phyloP scores from a whole-genome alignment of 2,329 filamentous ascomycete genomes.

The Cytospora schulzeri region DNA sequence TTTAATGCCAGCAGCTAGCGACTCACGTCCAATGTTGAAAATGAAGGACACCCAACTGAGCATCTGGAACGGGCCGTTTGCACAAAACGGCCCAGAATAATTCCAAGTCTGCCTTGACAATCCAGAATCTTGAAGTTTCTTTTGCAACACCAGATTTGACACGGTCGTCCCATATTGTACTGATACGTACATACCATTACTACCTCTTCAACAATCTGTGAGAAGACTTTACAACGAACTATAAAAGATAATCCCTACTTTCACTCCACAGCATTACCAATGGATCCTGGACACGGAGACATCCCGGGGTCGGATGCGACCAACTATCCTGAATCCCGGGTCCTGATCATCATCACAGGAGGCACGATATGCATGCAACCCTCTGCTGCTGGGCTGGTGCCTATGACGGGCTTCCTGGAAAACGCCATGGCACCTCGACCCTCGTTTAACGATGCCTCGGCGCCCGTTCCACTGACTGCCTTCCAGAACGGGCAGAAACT shows the following conservation, averaged over 20 bases:
- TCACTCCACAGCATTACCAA: background rate
- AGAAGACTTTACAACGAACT: background rate
- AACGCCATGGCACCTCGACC: conserved; percentile 79
- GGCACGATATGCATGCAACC: conserved; percentile 91
- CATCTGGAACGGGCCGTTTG: conserved; percentile 13
- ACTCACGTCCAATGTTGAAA: conserved; percentile 16
- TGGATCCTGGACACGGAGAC: conserved; percentile 10
- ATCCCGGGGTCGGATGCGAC: conserved; percentile 21
- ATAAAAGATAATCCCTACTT: background rate
- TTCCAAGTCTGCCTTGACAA: background rate
- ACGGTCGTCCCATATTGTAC: background rate
- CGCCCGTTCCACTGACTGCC: conserved; percentile 55
- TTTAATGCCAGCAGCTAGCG: conserved; percentile 15
- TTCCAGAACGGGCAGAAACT: conserved; percentile 52
- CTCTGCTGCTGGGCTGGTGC: conserved; percentile 77
- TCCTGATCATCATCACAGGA: conserved; percentile 89
- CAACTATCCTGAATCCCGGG: conserved; percentile 70
- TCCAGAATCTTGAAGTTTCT: background rate
- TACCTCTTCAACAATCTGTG: background rate
- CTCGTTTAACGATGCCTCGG: conserved; percentile 79
- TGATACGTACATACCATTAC: background rate
- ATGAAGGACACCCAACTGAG: too few relatives aligned
- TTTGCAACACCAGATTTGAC: background rate
- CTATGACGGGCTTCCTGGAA: conserved; percentile 78
- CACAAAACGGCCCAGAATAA: conserved; percentile 2